Evolutionary conservation across 2,329 filamentous ascomycete genomes (phyloP).

Genomic region (Myriosclerotinia scirpicola): DNA sequence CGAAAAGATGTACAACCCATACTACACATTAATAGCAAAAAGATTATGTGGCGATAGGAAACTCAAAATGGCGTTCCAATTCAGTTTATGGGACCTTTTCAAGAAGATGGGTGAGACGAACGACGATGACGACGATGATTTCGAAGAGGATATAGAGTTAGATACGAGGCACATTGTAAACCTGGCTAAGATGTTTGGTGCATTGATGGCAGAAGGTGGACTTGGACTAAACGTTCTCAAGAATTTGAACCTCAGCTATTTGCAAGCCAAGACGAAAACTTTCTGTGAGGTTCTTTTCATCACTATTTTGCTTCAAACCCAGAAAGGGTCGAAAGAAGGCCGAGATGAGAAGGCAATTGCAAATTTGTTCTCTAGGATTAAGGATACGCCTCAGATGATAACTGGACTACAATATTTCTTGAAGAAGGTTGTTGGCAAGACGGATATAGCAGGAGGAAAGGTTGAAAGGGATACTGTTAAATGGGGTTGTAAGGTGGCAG

Average conservation of each 20-base stretch:
- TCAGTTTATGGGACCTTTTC: slow-evolving; percentile 83
- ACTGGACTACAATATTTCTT: slow-evolving; percentile 79
- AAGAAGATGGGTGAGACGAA: slow-evolving; percentile 76
- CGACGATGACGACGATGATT: slow-evolving; percentile 60
- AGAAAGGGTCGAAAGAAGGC: slow-evolving; percentile 48
- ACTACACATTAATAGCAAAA: slow-evolving; percentile 83
- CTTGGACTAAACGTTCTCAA: slow-evolving; percentile 61
- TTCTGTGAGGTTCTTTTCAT: slow-evolving; percentile 83
- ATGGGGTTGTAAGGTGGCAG: slow-evolving; percentile 49
- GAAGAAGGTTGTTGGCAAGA: slow-evolving; percentile 69
- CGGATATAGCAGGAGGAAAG: slow-evolving; percentile 53
- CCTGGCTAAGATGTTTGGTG: slow-evolving; percentile 65
- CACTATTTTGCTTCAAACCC: slow-evolving; percentile 68
- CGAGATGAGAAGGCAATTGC: slow-evolving; percentile 59
- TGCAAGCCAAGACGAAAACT: slow-evolving; percentile 72
- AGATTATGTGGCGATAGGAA: slow-evolving; percentile 74
- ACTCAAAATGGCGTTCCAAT: slow-evolving; percentile 82
- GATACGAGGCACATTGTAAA: slow-evolving; percentile 63
- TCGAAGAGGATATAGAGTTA: slow-evolving; percentile 54
- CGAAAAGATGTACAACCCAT: slow-evolving; percentile 85
- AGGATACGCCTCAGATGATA: slow-evolving; percentile 65
- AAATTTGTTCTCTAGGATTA: slow-evolving; percentile 65
- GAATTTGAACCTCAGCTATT: slow-evolving; percentile 73
- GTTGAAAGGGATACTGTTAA: slow-evolving; percentile 50
- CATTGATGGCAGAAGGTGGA: slow-evolving; percentile 59